Conservation (phyloP, 768 basidiomycete genomes). For the Russula brevipes region DNA sequence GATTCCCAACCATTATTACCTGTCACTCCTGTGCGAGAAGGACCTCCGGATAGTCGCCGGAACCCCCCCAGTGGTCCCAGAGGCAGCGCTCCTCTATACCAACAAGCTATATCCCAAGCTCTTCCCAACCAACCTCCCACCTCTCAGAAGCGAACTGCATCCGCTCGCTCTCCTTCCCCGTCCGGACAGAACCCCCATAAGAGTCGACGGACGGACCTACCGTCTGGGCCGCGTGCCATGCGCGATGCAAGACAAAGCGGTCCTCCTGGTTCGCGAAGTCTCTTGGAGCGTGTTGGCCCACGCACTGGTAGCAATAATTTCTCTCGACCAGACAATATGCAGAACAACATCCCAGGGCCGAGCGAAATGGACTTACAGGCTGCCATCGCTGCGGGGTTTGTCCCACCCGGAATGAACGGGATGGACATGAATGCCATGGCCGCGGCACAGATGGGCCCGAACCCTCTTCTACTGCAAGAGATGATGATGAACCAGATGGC, state of each 20-base stretch:
- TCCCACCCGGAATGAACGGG: conserved; percentile 34
- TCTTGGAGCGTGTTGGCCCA: conserved; percentile 73
- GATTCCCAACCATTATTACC: conserved; percentile 29
- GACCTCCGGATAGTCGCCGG: conserved; percentile 38
- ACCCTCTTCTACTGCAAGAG: conserved; percentile 74
- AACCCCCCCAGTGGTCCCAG: conserved; percentile 48
- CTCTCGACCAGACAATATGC: conserved; percentile 54
- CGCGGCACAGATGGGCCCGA: conserved; percentile 43
- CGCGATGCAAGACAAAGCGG: conserved; percentile 33
- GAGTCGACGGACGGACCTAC: conserved; percentile 66
- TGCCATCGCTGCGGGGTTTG: conserved; percentile 40
- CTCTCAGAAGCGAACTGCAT: conserved; percentile 29
- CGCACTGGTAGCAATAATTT: background rate
- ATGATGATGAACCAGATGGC: conserved; percentile 92
- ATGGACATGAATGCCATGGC: conserved; percentile 65
- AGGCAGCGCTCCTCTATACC: conserved; percentile 52
- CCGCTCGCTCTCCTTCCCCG: conserved; percentile 29
- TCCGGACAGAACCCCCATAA: conserved; percentile 45
- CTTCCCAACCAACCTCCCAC: conserved; percentile 22
- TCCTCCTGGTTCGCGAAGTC: conserved; percentile 48
- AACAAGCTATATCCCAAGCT: conserved; percentile 50
- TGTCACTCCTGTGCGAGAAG: conserved; percentile 27
- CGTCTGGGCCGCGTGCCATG: conserved; percentile 87
- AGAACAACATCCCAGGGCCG: conserved; percentile 61
- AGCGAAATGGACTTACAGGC: conserved; percentile 44